Evolutionary conservation across 2,329 filamentous ascomycete genomes (phyloP), one percentile per base, ranked within the genome.

Genomic region (Orbilia blumenaviensis): DNA sequence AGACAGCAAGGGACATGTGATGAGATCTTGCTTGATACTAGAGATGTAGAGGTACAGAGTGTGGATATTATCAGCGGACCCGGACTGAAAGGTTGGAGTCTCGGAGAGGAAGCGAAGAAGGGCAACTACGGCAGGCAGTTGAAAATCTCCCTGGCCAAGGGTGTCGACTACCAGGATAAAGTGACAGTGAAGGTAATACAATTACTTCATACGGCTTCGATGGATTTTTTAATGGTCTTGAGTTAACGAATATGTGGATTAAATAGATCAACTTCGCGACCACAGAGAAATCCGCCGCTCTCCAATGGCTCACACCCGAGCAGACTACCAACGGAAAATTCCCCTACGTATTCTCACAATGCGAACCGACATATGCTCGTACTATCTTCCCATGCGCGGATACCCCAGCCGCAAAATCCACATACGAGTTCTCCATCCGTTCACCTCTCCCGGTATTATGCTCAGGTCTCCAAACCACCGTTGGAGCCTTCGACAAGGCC

Each of bases 281-380:
- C 3, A 98, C 95, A 0, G 88, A 91, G 61, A 88, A 92, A 80
- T 97, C 94, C 83, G 96, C 94, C 9, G 94, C 94, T 8, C 86
- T 99, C 77, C 94, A 98, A 84, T 99, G 95, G 94, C 87, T 99
- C 83, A 94, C 92, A 0, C 93, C 93, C 1, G 91, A 91, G 32
- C 95, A 98, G 85, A 98, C 95, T 0, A 93, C 92, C 72, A 97
- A 96, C 87, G 94, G 93, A 85, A 95, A 93, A 83, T 91, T 96
- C 79, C 94, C 94, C 0, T 98, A 97, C 84, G 94, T 98, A 90
- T 98, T 98, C 85, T 96, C 92, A 48, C 95, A 98, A 85, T 97
- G 94, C 83, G 94, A 99, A 85, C 94, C 94, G 64, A 98, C 97
- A 81, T 94, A 98, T 81, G 93, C 92, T 46, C 90, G 95, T 75